Base-by-base conservation (phyloP, 768 basidiomycete species). In the Hydnomerulius pinastri region DNA sequence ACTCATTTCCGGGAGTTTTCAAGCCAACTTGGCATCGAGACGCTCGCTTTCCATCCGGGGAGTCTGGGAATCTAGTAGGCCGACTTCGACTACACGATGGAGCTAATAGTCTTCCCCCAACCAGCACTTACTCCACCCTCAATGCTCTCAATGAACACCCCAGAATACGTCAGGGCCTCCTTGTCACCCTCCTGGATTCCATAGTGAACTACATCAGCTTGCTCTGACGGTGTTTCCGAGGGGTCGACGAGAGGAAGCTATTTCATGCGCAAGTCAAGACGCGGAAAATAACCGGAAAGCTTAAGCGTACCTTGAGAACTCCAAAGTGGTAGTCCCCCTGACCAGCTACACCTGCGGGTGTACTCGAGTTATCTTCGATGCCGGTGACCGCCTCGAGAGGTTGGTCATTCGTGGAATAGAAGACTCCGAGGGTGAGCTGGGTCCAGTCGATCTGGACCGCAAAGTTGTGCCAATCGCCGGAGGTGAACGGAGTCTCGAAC, bases 241-340 rank as follows among this genome's bases (percentile, higher is more conserved):
- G 74, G 71, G 51, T 82, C 69, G 2, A 78, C 77, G 5, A 85
- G 60, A 4, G 82, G 81, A 27, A 85, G 72, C 82, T 84, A 46
- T 2, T 42, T 44, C 35, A 41, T 27, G 32, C 10, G 6, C 3
- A n/a, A 6, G n/a, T 24, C n/a, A 28, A 18, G 10, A 12, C 10
- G 28, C 15, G 24, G 45, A 18, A 27, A 15, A 1, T 6, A 20
- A 33, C 20, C 15, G 10, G 4, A 3, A 3, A 23, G 13, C 35
- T 9, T n/a, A n/a, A 35, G 57, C 68, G 29, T 28, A 82, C 80
- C 74, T 85, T 85, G 43, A 85, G 66, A 4, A 84, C 59, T 2
- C 79, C 82, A 55, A 84, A 77, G 58, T 84, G 82, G 69, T 81
- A 83, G 43, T 85, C 80, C 7, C 84, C 84, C 54, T 74, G 71